Conservation (phyloP, 495 filamentous ascomycete species). For the Talaromyces liani region DNA sequence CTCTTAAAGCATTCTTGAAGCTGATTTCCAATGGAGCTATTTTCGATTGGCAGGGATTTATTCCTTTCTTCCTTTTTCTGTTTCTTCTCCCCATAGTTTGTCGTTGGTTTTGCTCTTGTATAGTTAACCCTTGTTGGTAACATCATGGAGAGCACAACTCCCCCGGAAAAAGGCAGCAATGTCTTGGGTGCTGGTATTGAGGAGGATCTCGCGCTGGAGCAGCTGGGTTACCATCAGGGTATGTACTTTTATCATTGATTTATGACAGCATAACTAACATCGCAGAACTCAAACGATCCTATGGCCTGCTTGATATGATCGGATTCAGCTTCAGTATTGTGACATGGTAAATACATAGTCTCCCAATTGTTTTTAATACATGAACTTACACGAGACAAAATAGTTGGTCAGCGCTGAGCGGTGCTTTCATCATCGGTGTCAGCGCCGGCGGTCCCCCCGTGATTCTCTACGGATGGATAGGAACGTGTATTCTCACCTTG, state of each 20-base stretch:
- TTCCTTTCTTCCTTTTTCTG: neutral
- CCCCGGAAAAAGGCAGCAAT: slow-evolving; percentile 10
- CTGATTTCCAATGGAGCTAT: neutral
- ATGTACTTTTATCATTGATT: neutral
- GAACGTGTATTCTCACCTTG: slow-evolving; percentile 39
- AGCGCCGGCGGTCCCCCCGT: slow-evolving; percentile 49
- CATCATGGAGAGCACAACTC: neutral
- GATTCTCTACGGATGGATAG: slow-evolving; percentile 51
- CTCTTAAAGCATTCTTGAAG: neutral
- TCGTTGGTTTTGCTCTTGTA: neutral
- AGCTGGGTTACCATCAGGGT: slow-evolving; percentile 47
- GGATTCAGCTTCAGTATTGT: slow-evolving; percentile 54
- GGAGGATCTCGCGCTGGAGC: slow-evolving; percentile 37
- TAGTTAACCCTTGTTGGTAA: neutral
- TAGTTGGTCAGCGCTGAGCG: slow-evolving; percentile 49
- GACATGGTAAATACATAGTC: slow-evolving; percentile 30
- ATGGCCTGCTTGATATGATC: slow-evolving; percentile 52
- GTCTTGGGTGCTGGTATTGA: slow-evolving; percentile 18
- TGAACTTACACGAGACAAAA: neutral
- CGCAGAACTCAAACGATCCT: slow-evolving; percentile 49
- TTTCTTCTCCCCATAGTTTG: neutral
- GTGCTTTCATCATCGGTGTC: slow-evolving; percentile 50
- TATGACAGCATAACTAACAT: neutral
- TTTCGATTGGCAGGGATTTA: neutral
- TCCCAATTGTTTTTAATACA: too few relatives aligned